phyloP scores from a whole-genome alignment of 495 filamentous ascomycete species.

The Aspergillus incahuasiensis region DNA sequence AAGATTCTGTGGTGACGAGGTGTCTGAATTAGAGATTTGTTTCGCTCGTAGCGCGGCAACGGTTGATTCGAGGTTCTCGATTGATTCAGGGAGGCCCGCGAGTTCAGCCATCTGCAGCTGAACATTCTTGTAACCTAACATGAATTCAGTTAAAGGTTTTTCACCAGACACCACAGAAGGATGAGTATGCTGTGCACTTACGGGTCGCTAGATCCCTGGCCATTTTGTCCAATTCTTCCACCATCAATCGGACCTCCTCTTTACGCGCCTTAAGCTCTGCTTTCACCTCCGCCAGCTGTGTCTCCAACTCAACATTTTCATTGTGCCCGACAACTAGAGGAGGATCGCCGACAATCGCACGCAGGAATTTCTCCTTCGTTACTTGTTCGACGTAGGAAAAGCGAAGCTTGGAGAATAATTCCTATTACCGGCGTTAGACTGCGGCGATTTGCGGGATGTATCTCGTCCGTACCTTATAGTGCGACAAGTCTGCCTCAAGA shows the following conservation, averaged over 20 bases:
- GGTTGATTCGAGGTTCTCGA: constrained; percentile 55
- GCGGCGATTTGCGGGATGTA: background rate
- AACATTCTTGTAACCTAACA: constrained; percentile 57
- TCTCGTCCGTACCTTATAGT: constrained; percentile 60
- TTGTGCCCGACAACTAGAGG: constrained; percentile 75
- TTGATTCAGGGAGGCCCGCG: constrained; percentile 55
- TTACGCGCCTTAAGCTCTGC: constrained; percentile 72
- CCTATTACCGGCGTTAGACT: constrained; percentile 35
- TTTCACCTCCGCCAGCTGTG: constrained; percentile 64
- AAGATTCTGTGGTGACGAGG: constrained; percentile 36
- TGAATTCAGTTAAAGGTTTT: constrained; percentile 3
- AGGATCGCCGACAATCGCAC: constrained; percentile 88
- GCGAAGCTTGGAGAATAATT: constrained; percentile 91
- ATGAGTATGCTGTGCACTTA: constrained; percentile 18
- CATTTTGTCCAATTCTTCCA: constrained; percentile 64
- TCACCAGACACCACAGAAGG: background rate
- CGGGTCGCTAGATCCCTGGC: constrained; percentile 55
- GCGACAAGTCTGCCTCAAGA: constrained; percentile 77
- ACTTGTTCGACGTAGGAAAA: constrained; percentile 82
- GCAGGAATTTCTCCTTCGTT: constrained; percentile 90
- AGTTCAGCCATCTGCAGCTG: constrained; percentile 57
- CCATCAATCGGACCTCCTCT: constrained; percentile 67
- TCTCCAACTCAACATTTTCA: constrained; percentile 80
- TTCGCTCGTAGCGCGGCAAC: constrained; percentile 51
- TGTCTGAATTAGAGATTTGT: constrained; percentile 36